phyloP scores from a whole-genome alignment of 202 grass and related monocot genomes.

The Digitaria exilis region DNA sequence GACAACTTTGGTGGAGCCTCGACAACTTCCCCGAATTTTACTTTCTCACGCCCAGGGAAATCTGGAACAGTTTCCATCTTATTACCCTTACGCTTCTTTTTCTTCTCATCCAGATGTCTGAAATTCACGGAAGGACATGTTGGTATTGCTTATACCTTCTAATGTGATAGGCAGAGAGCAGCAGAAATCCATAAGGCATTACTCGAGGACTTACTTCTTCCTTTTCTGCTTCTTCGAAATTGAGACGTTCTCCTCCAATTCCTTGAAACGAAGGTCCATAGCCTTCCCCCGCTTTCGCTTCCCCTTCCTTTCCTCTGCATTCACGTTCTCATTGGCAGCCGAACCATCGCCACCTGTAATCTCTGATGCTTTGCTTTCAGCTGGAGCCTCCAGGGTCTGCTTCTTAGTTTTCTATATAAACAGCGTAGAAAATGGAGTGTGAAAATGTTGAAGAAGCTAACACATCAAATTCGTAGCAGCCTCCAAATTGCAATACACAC shows the following conservation, averaged over 20 bases:
- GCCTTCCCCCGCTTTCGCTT: constrained; percentile 67
- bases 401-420: constrained; percentile 61
- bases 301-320: constrained; percentile 43
- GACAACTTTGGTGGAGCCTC: constrained; percentile 86
- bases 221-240: constrained; percentile 82
- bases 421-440: neutral
- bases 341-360: constrained; percentile 27
- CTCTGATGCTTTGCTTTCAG: constrained; percentile 31
- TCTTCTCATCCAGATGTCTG: constrained; percentile 89
- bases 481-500: neutral
- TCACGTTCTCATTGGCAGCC: constrained; percentile 15
- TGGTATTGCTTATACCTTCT: neutral
- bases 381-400: constrained; percentile 7
- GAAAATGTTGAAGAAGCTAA: neutral
- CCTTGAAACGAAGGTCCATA: constrained; percentile 81
- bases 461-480: neutral
- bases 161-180: neutral
- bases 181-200: neutral
- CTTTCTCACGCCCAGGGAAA: constrained; percentile 79
- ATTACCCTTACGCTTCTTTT: constrained; percentile 77
- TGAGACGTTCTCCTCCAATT: constrained; percentile 51
- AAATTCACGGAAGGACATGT: neutral
- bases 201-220: constrained; percentile 65
- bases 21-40: constrained; percentile 90
- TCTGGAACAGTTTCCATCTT: constrained; percentile 48